These are phyloP conservation scores for Coemansia reversa DNA, from an alignment of 192 early-diverging fungal species.

Conservation along the genomic window DNA sequence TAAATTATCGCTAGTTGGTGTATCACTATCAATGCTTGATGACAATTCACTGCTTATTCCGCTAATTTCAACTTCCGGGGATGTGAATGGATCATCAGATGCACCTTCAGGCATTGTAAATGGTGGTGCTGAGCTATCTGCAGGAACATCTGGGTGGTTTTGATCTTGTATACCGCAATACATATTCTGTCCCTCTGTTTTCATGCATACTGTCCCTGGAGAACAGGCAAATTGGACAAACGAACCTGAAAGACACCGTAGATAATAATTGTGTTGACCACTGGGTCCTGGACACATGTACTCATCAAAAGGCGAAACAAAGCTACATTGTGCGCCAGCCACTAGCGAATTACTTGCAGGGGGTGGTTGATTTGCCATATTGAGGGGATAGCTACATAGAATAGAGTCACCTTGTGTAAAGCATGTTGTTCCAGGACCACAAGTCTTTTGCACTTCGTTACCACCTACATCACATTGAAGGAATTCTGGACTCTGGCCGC, in stretches of 20 bases:
- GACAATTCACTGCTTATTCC: neutral
- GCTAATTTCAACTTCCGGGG: slow-evolving; percentile 5
- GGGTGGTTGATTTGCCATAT: slow-evolving; percentile 20
- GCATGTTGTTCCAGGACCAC: slow-evolving; percentile 49
- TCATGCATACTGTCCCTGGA: slow-evolving; percentile 43
- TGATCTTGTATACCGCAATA: slow-evolving; percentile 26
- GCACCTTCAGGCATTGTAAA: neutral
- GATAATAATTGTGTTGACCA: slow-evolving; percentile 34
- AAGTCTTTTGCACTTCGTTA: slow-evolving; percentile 31
- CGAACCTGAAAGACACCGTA: slow-evolving; percentile 45
- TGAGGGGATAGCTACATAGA: slow-evolving; percentile 37
- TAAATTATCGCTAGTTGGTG: neutral
- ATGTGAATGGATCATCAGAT: neutral
- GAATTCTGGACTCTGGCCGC: slow-evolving; percentile 34
- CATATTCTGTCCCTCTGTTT: slow-evolving; percentile 44
- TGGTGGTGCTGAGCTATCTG: neutral
- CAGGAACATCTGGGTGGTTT: neutral
- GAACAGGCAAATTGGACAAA: slow-evolving; percentile 42
- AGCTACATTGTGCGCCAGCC: slow-evolving; percentile 33
- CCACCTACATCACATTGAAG: slow-evolving; percentile 38
- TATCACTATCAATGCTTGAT: slow-evolving; percentile 3
- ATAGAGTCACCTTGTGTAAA: slow-evolving; percentile 44
- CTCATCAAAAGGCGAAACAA: slow-evolving; percentile 35
- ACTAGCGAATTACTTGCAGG: slow-evolving; percentile 18
- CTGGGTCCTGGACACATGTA: slow-evolving; percentile 46